Base-by-base conservation (phyloP, 208 protist genomes). In the Trypanosomatidae sp. region DNA sequence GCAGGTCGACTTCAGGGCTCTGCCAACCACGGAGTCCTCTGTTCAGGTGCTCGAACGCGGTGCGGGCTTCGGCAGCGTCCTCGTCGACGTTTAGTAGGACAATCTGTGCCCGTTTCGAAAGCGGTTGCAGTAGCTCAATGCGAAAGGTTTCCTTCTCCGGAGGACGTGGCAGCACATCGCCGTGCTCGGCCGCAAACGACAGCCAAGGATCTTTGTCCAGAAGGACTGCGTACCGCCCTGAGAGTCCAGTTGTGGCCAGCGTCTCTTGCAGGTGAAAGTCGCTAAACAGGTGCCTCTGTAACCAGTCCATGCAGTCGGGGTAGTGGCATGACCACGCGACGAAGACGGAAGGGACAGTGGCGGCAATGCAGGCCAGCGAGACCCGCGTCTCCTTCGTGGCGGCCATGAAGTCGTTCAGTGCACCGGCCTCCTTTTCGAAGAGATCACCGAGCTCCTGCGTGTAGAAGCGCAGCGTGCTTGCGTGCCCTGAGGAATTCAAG, bases 51-150 rank as follows among this genome's bases (percentile, higher is more conserved):
- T 80, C 72, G 66, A 84, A 81, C 66, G 74, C 76, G 3, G 62
- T n/a, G 41, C 62, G 52, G 12, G 89, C 89, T 53, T 71, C 73
- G 47, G 0, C 49, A 6, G 77, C 67, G 65, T 95, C 88, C 47
- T 74, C 41, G 71, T 97, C 92, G 46, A 95, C 74, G 85, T 89
- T 95, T 71, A 97, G 76, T 52, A 97, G 76, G 47, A 97, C 86
- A 77, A 97, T 92, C 52, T 94, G 86, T 15, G 80, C 85, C n/a
- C 91, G 83, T 74, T 93, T 97, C 19, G 62, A 62, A 13, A 75
- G 67, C 44, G 69, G 66, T 2, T 77, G 80, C 19, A 88, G 49
- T 15, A 88, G 58, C 43, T 71, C 50, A 6, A 88, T 69, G 50
- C 56, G 79, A 36, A 79, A 79, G 1, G 19, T 66, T 43, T 77